These are phyloP conservation scores for Apiotrichum mycotoxinovorans DNA, from an alignment of 1,284 basidiomycete species.

Conservation along the genomic window DNA sequence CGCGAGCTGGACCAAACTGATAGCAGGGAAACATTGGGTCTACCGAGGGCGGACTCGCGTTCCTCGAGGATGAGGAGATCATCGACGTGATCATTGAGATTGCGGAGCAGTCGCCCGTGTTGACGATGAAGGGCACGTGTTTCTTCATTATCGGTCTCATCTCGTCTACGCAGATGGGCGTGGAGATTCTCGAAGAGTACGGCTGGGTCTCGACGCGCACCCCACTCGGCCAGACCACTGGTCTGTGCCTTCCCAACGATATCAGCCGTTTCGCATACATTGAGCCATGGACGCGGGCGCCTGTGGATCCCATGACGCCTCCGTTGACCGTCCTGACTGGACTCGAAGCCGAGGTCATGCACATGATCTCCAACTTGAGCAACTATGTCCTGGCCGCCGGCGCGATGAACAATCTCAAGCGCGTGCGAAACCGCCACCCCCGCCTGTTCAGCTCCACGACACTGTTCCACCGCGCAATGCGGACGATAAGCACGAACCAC, in stretches of 20 bases:
- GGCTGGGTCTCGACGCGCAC: slow-evolving; percentile 88
- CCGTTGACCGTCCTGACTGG: slow-evolving; percentile 63
- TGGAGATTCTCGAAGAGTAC: slow-evolving; percentile 81
- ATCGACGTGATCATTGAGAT: slow-evolving; percentile 86
- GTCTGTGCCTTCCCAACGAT: slow-evolving; percentile 81
- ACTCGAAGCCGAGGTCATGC: slow-evolving; percentile 78
- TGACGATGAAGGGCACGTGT: slow-evolving; percentile 92
- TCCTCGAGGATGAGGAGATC: slow-evolving; percentile 91
- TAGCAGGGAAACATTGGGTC: slow-evolving; percentile 87
- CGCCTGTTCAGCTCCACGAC: slow-evolving; percentile 68
- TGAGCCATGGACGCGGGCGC: slow-evolving; percentile 63
- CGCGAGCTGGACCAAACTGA: neutral
- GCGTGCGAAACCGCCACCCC: slow-evolving; percentile 68
- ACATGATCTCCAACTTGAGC: slow-evolving; percentile 85
- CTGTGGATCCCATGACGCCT: slow-evolving; percentile 44
- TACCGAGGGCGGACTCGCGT: slow-evolving; percentile 81
- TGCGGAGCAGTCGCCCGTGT: slow-evolving; percentile 79
- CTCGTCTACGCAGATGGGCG: slow-evolving; percentile 67
- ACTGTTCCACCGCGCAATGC: slow-evolving; percentile 77
- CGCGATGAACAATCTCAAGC: slow-evolving; percentile 79
- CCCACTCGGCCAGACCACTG: slow-evolving; percentile 81
- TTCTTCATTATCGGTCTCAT: slow-evolving; percentile 90
- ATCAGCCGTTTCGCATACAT: slow-evolving; percentile 77
- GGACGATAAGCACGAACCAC: slow-evolving; percentile 78
- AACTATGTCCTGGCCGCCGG: slow-evolving; percentile 95